Conservation (phyloP, 2,329 filamentous ascomycete genomes). For the Fusarium beomiforme region DNA sequence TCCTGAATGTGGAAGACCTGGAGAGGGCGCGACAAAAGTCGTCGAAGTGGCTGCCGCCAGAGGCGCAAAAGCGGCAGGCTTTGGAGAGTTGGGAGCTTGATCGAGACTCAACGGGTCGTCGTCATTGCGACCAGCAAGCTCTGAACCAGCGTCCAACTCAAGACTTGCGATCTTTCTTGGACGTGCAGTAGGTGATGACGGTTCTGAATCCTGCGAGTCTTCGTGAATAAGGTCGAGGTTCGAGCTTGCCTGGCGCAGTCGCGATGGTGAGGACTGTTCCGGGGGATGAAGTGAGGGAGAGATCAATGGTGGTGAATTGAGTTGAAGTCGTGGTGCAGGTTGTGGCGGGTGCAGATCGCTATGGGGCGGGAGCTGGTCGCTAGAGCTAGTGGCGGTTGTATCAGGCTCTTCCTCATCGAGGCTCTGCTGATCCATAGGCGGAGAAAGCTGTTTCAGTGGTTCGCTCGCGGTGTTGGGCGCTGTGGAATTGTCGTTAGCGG, state of each 20-base stretch:
- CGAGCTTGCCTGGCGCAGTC: constrained; percentile 34
- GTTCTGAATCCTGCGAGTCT: constrained; percentile 21
- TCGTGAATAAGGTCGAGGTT: constrained; percentile 44
- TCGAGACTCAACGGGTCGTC: constrained; percentile 43
- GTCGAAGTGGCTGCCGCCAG: constrained; percentile 48
- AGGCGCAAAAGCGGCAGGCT: constrained; percentile 23
- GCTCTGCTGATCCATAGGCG: constrained; percentile 35
- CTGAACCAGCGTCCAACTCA: constrained; percentile 31
- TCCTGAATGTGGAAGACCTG: constrained; percentile 33
- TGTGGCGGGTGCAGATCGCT: constrained; percentile 40
- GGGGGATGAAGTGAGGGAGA: constrained; percentile 31
- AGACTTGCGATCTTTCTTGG: constrained; percentile 30
- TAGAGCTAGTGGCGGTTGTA: constrained; percentile 39
- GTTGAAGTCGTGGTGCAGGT: constrained; percentile 28
- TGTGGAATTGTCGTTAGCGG: constrained; percentile 29
- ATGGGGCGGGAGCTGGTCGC: constrained; percentile 33
- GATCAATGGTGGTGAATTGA: constrained; percentile 32
- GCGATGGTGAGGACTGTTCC: constrained; percentile 33
- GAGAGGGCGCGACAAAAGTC: constrained; percentile 50
- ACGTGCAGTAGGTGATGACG: constrained; percentile 22
- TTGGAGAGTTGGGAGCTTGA: constrained; percentile 35
- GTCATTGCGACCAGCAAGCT: constrained; percentile 40
- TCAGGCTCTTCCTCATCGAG: constrained; percentile 35
- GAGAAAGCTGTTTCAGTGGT: constrained; percentile 37
- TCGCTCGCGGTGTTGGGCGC: constrained; percentile 15